These are phyloP conservation scores for Colletotrichum sp. DNA, from an alignment of 2,329 filamentous ascomycete genomes.

Conservation along the genomic window DNA sequence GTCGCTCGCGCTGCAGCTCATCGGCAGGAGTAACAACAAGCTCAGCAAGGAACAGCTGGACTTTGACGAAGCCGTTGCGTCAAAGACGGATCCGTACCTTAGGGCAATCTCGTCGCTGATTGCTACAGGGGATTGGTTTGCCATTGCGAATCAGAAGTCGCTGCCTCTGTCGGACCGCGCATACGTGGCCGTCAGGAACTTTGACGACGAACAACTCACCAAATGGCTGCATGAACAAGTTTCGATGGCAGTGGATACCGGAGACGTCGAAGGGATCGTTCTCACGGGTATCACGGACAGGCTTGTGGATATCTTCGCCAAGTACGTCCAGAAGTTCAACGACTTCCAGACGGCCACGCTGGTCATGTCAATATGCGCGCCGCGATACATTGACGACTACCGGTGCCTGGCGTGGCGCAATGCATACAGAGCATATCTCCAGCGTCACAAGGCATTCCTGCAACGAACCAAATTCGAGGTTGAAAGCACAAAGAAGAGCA, in stretches of 20 bases:
- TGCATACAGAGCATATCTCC: constrained; percentile 73
- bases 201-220: constrained; percentile 65
- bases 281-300: constrained; percentile 78
- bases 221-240: constrained; percentile 73
- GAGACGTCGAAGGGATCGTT: constrained; percentile 79
- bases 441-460: constrained; percentile 76
- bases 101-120: constrained; percentile 81
- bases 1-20: constrained; percentile 69
- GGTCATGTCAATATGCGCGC: constrained; percentile 75
- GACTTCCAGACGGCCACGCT: constrained; percentile 83
- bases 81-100: constrained; percentile 77
- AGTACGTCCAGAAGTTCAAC: constrained; percentile 76
- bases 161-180: constrained; percentile 78
- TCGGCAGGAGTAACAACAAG: constrained; percentile 53
- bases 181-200: constrained; percentile 73
- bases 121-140: constrained; percentile 76
- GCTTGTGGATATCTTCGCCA: constrained; percentile 76
- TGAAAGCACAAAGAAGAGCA: constrained; percentile 73
- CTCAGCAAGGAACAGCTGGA: constrained; percentile 56
- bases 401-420: constrained; percentile 77
- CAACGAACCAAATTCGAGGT: constrained; percentile 80
- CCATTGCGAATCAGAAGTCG: constrained; percentile 74
- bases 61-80: constrained; percentile 63
- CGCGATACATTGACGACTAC: constrained; percentile 78
- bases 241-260: constrained; percentile 63